Conservation (phyloP, 208 protist species). For the Leishmania tropica region DNA sequence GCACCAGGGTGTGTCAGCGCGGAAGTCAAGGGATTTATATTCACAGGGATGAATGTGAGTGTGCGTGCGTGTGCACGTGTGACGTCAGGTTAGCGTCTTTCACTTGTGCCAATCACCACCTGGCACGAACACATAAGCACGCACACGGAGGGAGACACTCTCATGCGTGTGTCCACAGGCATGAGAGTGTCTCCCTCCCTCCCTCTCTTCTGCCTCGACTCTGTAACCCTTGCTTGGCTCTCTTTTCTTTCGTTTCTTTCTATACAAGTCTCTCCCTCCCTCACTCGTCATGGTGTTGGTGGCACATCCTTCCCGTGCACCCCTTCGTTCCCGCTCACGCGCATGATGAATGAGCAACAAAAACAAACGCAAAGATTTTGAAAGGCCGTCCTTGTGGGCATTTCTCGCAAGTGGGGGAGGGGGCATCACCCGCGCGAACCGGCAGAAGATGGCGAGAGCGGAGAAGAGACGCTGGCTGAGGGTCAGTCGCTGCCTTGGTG, state of each 20-base stretch:
- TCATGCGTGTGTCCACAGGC: background rate
- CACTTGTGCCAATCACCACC: background rate
- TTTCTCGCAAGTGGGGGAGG: background rate
- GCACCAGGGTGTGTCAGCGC: background rate
- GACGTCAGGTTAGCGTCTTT: background rate
- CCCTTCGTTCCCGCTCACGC: background rate
- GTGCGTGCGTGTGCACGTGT: background rate
- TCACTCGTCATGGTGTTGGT: background rate
- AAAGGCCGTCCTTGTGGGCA: background rate
- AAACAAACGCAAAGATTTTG: background rate
- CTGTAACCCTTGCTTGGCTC: background rate
- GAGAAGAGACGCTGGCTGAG: background rate
- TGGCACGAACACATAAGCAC: background rate
- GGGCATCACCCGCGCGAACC: background rate
- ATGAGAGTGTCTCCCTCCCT: background rate
- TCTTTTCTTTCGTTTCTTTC: conserved; percentile 5
- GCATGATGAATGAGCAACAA: background rate
- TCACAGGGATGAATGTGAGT: background rate
- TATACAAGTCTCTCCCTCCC: background rate
- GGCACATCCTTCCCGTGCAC: conserved; percentile 7
- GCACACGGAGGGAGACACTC: background rate
- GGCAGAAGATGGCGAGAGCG: background rate
- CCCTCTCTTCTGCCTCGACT: background rate
- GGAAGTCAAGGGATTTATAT: background rate
- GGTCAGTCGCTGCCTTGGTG: background rate